A percentile compares a stretch with the other conserved stretches of the same genome.
These are phyloP conservation scores for Podospora didyma DNA, from an alignment of 495 filamentous ascomycete genomes.

Conservation along the genomic window DNA sequence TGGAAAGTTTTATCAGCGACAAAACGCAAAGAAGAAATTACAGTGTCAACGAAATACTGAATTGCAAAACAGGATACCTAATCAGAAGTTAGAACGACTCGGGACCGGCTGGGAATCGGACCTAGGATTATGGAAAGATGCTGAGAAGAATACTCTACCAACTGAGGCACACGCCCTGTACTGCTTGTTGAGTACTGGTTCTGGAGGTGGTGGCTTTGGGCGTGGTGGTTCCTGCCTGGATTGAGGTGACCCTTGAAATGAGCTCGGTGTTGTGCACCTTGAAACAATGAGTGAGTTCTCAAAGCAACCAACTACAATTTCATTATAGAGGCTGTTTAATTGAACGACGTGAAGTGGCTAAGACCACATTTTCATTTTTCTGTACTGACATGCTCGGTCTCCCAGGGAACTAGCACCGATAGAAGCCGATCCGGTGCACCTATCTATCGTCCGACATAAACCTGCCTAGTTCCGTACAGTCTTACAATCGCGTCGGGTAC, in stretches of 20 bases:
- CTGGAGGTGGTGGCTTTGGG: not conserved
- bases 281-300: not conserved
- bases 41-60: not conserved
- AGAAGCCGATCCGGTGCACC: not conserved
- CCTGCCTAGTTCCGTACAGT: not conserved
- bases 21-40: not conserved
- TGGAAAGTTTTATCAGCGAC: not conserved
- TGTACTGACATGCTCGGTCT: not conserved
- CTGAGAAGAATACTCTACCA: not conserved
- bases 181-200: not conserved
- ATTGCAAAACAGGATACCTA: not conserved
- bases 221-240: not conserved
- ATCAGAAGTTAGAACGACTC: not conserved
- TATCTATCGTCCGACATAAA: not conserved
- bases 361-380: not conserved
- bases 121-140: not conserved
- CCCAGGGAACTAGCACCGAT: not conserved
- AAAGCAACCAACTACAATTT: not conserved
- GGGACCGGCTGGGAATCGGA: not conserved
- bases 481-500: not conserved
- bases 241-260: no score
- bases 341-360: not conserved
- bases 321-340: not conserved
- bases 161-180: not conserved
- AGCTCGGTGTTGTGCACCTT: not conserved